Evolutionary conservation across 768 basidiomycete genomes (phyloP).

Genomic region (Mycena latifolia): DNA sequence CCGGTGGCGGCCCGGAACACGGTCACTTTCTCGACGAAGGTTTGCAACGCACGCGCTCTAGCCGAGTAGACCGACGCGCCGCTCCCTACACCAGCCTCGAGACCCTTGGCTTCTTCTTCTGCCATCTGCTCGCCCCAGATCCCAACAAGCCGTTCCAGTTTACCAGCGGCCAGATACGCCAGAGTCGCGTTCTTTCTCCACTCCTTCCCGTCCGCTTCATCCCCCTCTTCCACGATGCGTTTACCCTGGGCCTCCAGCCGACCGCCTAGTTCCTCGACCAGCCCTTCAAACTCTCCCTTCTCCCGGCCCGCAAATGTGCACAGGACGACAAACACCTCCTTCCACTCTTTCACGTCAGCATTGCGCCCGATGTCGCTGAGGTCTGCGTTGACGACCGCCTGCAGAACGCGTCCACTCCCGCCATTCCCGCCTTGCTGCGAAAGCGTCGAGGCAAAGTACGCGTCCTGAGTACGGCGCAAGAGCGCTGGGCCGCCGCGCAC

Average conservation of each 20-base stretch:
- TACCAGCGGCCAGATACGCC: constrained; percentile 93
- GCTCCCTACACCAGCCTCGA: constrained; percentile 54
- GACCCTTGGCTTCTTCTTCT: constrained; percentile 78
- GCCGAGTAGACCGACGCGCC: constrained; percentile 74
- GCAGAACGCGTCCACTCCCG: constrained; percentile 81
- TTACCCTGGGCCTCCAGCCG: constrained; percentile 89
- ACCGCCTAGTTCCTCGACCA: constrained; percentile 93
- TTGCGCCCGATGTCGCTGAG: constrained; percentile 96
- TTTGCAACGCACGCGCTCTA: constrained; percentile 89
- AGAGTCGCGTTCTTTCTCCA: constrained; percentile 91
- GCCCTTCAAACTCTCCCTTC: constrained; percentile 84
- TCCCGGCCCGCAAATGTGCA: constrained; percentile 87
- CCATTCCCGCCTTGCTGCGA: constrained; percentile 33
- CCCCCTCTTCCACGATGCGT: constrained; percentile 61
- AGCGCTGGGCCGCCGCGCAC: constrained; percentile 92
- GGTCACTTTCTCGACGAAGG: constrained; percentile 96
- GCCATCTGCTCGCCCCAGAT: constrained; percentile 93
- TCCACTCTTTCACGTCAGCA: constrained; percentile 95
- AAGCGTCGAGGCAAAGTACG: constrained; percentile 75
- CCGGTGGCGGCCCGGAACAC: constrained; percentile 91
- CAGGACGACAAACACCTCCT: constrained; percentile 95
- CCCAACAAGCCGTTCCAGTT: constrained; percentile 86
- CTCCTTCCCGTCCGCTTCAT: constrained; percentile 57
- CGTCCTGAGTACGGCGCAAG: constrained; percentile 88
- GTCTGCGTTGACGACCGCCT: constrained; percentile 93